Evolutionary conservation across 495 filamentous ascomycete species (phyloP).

Genomic region (Poronia punctata): DNA sequence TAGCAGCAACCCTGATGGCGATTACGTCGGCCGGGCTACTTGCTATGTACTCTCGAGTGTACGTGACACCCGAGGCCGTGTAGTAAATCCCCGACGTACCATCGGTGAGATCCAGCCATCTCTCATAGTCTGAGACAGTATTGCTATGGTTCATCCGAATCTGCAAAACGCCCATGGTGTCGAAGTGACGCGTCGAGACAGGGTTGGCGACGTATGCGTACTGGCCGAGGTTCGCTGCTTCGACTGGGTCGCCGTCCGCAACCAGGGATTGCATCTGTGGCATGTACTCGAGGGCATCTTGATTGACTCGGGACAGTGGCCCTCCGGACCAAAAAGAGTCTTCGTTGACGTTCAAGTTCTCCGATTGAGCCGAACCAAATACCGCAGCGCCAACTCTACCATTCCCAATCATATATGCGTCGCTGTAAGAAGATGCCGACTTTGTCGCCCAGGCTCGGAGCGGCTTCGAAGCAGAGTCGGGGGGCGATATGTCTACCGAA

Average conservation of each 20-base stretch:
- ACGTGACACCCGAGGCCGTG: slow-evolving; percentile 24
- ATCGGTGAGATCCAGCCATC: slow-evolving; percentile 37
- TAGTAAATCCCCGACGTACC: slow-evolving; percentile 34
- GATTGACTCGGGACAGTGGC: slow-evolving; percentile 38
- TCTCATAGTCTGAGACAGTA: slow-evolving; percentile 31
- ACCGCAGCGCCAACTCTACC: slow-evolving; percentile 47
- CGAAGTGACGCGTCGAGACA: slow-evolving; percentile 39
- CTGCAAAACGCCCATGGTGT: slow-evolving; percentile 39
- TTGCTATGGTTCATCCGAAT: slow-evolving; percentile 36
- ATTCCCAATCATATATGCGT: slow-evolving; percentile 35
- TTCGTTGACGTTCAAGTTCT: slow-evolving; percentile 47
- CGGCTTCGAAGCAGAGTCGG: background rate
- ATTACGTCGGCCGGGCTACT: slow-evolving; percentile 38
- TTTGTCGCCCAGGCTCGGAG: background rate
- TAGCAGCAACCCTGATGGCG: slow-evolving; percentile 32
- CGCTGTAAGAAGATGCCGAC: slow-evolving; percentile 10
- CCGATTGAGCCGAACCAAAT: slow-evolving; percentile 37
- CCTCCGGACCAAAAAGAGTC: slow-evolving; percentile 49
- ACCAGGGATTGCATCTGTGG: slow-evolving; percentile 36
- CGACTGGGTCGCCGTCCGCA: slow-evolving; percentile 30
- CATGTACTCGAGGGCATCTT: slow-evolving; percentile 28
- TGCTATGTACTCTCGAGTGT: slow-evolving; percentile 31
- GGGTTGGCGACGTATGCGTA: slow-evolving; percentile 38
- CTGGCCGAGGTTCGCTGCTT: slow-evolving; percentile 36
- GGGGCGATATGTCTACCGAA: background rate